Evolutionary conservation across 1,139 yeast species (phyloP).

Genomic region (Saccharomycopsis crataegensis): DNA sequence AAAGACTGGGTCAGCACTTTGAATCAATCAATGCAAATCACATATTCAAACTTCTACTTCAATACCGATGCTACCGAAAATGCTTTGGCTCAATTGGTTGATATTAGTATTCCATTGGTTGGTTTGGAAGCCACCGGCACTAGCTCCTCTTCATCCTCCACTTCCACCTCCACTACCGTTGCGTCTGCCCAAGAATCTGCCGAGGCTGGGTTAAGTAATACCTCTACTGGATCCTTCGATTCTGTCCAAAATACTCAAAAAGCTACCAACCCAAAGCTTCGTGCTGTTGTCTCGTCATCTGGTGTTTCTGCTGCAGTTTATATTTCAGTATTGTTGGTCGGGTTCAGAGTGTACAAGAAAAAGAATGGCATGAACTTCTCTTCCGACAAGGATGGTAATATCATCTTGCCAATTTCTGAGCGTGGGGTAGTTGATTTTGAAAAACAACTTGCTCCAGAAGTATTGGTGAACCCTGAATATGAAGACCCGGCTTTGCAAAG

Average conservation of each 20-base stretch:
- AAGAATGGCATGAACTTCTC: constrained; percentile 23
- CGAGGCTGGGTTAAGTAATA: constrained; percentile 33
- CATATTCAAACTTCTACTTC: constrained; percentile 41
- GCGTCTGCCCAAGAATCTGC: constrained; percentile 29
- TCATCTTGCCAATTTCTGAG: constrained; percentile 22
- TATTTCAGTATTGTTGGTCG: constrained; percentile 41
- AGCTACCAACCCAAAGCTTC: constrained; percentile 29
- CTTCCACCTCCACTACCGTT: constrained; percentile 21
- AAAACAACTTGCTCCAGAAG: constrained; percentile 6
- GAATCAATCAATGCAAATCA: constrained; percentile 36
- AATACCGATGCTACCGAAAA: constrained; percentile 41
- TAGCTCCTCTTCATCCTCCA: constrained; percentile 17
- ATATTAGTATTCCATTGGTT: constrained; percentile 53
- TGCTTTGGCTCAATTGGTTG: constrained; percentile 51
- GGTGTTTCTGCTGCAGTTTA: constrained; percentile 56
- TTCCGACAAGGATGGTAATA: constrained; percentile 20
- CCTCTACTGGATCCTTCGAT: constrained; percentile 22
- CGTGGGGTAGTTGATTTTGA: constrained; percentile 27
- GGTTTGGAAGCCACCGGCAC: constrained; percentile 33
- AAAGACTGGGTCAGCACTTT: constrained; percentile 37
- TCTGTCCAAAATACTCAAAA: constrained; percentile 24
- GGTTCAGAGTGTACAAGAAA: constrained; percentile 32
- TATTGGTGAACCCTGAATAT: constrained; percentile 17
- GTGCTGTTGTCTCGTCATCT: constrained; percentile 58
- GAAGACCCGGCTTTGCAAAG: constrained; percentile 6